Base-by-base conservation (phyloP, 176 grass and related monocot species). In the Poa annua region DNA sequence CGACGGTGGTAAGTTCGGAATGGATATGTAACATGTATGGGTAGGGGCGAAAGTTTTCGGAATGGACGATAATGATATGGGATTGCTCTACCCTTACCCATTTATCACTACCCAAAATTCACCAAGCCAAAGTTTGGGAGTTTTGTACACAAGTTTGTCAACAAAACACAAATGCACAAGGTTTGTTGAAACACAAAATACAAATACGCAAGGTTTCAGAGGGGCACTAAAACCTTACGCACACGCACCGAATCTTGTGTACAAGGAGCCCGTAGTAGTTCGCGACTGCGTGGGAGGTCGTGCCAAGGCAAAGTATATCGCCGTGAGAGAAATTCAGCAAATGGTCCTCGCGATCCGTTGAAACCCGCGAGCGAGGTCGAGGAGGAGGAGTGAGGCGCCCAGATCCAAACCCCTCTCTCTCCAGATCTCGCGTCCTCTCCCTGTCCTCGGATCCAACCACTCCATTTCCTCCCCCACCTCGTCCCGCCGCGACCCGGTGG, bases 401-500 rank as follows among this genome's bases (percentile, higher is more conserved):
- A 86, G 80, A 81, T 79, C 80, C 88, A 78, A 79, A 26, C 75
- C 66, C 65, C 34, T 33, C 29, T 33, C 20, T 26, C 57, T 74
- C 66, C 80, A 90, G 88, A 90, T 90, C 88, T 87, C 80, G 84
- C 88, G 47, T 68, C 49, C 84, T 53, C 74, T 83, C 26, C 49
- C 38, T 44, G 84, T 86, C 84, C 88, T 84, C 88, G 84, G 88
- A 90, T 90, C 88, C 83, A 79, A 79, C 80, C 90, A 86, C 75
- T 83, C 69, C 72, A 74, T 74, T 74, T 52, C 71, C 71, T 52
- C 3, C 15, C 71, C 64, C 44, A 3, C 45, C 71, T 79, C 70
- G 70, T 73, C 77, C 85, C 76, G 49, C 83, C 65, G 82, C 84
- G 72, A 66, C 72, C 83, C 70, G 86, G 81, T 82, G 80, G 86